Evolutionary conservation across 345 rosid genomes (phyloP).

Genomic region (Eucalyptus coolabah): DNA sequence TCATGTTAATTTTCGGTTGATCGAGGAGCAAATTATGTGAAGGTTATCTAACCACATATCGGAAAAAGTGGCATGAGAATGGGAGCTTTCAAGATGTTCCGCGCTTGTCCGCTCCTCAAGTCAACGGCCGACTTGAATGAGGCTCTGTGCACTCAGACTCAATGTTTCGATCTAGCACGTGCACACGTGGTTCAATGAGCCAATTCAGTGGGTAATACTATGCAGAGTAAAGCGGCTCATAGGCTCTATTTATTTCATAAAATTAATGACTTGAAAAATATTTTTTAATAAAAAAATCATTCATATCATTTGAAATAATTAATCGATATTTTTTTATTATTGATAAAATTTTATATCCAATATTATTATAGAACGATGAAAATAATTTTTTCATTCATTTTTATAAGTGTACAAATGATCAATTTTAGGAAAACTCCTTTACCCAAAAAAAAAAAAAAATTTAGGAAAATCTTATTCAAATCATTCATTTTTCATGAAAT

Average conservation of each 20-base stretch:
- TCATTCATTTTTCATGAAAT: rapidly evolving
- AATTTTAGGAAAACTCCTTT: background rate
- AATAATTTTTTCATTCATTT: background rate
- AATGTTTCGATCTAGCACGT: background rate
- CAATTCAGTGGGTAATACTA: background rate
- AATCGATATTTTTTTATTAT: background rate
- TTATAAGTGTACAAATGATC: background rate
- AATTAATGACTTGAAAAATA: background rate
- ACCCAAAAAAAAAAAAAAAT: no score
- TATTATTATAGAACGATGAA: background rate
- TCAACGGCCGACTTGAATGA: background rate
- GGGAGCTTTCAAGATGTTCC: background rate
- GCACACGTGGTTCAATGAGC: background rate
- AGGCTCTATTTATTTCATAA: background rate
- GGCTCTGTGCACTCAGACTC: background rate
- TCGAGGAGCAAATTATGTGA: background rate
- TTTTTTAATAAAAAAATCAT: background rate
- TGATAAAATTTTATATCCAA: background rate
- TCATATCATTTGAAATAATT: background rate
- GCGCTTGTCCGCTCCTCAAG: background rate
- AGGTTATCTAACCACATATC: background rate
- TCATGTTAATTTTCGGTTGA: background rate
- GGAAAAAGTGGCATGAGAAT: background rate
- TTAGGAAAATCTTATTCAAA: background rate
- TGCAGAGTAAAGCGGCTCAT: background rate